Evolutionary conservation across 805 yeast species (phyloP).

Genomic region (Priceomyces melissophilus): DNA sequence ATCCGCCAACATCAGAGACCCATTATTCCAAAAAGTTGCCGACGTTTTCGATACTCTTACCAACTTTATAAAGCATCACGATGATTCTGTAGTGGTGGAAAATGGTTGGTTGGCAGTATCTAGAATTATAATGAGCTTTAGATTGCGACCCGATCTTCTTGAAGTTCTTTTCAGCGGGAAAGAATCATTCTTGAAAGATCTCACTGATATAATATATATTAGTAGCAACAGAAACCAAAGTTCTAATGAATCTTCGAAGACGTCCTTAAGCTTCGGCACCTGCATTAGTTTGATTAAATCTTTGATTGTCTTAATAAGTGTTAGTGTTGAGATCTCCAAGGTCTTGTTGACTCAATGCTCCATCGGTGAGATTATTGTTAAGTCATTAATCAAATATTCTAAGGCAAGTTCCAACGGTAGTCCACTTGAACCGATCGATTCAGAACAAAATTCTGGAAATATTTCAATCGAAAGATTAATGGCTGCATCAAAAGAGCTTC

Average conservation of each 20-base stretch:
- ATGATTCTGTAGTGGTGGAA: slow-evolving; percentile 61
- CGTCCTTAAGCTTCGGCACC: slow-evolving; percentile 31
- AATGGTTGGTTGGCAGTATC: slow-evolving; percentile 64
- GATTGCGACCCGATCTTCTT: slow-evolving; percentile 38
- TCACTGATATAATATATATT: slow-evolving; percentile 19
- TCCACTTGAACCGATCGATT: slow-evolving; percentile 6
- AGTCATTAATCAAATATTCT: slow-evolving; percentile 51
- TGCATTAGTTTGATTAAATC: slow-evolving; percentile 44
- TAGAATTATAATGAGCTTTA: slow-evolving; percentile 51
- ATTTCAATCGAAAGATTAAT: slow-evolving; percentile 67
- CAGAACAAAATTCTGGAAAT: slow-evolving; percentile 7
- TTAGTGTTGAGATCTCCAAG: slow-evolving; percentile 39
- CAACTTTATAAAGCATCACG: slow-evolving; percentile 49
- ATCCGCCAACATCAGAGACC: slow-evolving; percentile 44
- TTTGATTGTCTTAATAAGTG: slow-evolving; percentile 40
- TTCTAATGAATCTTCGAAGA: slow-evolving; percentile 15
- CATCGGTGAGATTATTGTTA: slow-evolving; percentile 45
- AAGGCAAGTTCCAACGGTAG: slow-evolving; percentile 16
- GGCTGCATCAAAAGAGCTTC: slow-evolving; percentile 67
- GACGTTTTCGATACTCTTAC: slow-evolving; percentile 60
- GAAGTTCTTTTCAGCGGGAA: slow-evolving; percentile 37
- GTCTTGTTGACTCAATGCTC: slow-evolving; percentile 46
- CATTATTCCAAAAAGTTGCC: slow-evolving; percentile 46
- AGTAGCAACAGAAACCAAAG: slow-evolving; percentile 26
- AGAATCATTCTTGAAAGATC: slow-evolving; percentile 18